A percentile compares a stretch with the other conserved stretches of the same genome.
These are phyloP conservation scores for Ogataea haglerorum DNA, from an alignment of 805 yeast genomes.

Conservation along the genomic window DNA sequence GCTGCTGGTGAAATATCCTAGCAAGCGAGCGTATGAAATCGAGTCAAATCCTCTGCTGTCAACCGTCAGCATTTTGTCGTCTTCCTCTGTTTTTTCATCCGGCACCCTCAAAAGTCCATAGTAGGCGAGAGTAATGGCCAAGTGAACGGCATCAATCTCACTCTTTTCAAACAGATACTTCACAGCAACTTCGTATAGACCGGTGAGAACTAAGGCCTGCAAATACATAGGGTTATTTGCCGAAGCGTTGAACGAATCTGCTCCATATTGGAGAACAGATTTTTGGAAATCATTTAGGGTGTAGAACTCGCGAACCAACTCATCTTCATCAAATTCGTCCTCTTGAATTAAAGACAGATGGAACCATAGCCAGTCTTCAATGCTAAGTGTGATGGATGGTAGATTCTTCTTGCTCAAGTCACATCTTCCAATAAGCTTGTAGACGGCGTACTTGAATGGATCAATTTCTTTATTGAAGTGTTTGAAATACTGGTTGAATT, in stretches of 20 bases:
- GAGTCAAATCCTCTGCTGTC: slow-evolving; percentile 29
- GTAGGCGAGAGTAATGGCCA: slow-evolving; percentile 76
- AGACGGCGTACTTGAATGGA: slow-evolving; percentile 86
- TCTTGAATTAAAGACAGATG: slow-evolving; percentile 77
- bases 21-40: slow-evolving; percentile 53
- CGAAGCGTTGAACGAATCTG: slow-evolving; percentile 63
- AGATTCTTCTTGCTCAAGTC: slow-evolving; percentile 63
- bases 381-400: slow-evolving; percentile 65
- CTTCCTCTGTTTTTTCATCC: slow-evolving; percentile 10
- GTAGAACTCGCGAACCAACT: slow-evolving; percentile 65
- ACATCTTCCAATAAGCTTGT: slow-evolving; percentile 91
- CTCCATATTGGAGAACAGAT: slow-evolving; percentile 67
- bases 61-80: slow-evolving; percentile 29
- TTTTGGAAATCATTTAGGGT: slow-evolving; percentile 71
- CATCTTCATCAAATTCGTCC: slow-evolving; percentile 31
- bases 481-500: slow-evolving; percentile 81
- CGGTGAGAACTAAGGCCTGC: slow-evolving; percentile 69
- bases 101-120: slow-evolving; percentile 60
- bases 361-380: slow-evolving; percentile 97
- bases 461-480: slow-evolving; percentile 62
- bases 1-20: slow-evolving; percentile 78
- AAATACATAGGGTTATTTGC: slow-evolving; percentile 67
- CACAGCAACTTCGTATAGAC: slow-evolving; percentile 78
- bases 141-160: slow-evolving; percentile 86
- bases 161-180: slow-evolving; percentile 56